phyloP scores from a whole-genome alignment of 208 protist species.

The Entamoeba invadens region DNA sequence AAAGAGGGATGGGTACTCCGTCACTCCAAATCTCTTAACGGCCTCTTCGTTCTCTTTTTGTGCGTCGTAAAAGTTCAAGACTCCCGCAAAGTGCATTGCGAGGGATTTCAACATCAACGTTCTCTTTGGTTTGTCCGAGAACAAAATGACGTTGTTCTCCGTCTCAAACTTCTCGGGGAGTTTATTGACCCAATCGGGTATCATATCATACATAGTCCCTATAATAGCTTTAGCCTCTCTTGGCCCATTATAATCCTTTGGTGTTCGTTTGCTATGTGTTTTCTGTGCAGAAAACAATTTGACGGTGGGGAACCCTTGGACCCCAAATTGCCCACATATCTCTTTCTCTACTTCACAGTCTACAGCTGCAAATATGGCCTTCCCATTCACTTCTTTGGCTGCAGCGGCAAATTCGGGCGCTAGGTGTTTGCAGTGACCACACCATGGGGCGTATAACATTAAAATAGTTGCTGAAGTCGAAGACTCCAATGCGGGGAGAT shows the following conservation, averaged over 20 bases:
- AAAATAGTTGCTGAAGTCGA: not conserved
- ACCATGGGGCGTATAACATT: constrained; percentile 24
- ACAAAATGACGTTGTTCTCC: not conserved
- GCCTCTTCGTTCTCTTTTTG: not conserved
- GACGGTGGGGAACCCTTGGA: constrained; percentile 22
- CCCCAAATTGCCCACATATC: constrained; percentile 9
- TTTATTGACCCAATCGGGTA: not conserved
- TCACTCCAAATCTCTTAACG: not conserved
- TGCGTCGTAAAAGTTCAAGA: not conserved
- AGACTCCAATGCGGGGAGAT: not conserved
- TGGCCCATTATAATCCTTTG: not conserved
- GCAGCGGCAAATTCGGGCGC: constrained; percentile 11
- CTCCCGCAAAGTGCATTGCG: not conserved
- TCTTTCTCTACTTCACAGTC: constrained; percentile 10
- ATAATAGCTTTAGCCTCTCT: not conserved
- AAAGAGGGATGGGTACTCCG: not conserved
- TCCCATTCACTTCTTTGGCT: not conserved
- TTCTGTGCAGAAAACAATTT: not conserved
- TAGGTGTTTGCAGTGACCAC: constrained; percentile 21
- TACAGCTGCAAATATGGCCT: constrained; percentile 4
- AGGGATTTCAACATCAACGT: not conserved
- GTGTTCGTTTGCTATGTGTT: not conserved
- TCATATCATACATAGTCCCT: not conserved
- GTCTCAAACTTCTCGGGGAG: not conserved
- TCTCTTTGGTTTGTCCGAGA: not conserved